Percentiles rank a stretch among this genome's conserved stretches.
phyloP scores from a whole-genome alignment of 2,329 filamentous ascomycete genomes.

The Aspergillus candidus region DNA sequence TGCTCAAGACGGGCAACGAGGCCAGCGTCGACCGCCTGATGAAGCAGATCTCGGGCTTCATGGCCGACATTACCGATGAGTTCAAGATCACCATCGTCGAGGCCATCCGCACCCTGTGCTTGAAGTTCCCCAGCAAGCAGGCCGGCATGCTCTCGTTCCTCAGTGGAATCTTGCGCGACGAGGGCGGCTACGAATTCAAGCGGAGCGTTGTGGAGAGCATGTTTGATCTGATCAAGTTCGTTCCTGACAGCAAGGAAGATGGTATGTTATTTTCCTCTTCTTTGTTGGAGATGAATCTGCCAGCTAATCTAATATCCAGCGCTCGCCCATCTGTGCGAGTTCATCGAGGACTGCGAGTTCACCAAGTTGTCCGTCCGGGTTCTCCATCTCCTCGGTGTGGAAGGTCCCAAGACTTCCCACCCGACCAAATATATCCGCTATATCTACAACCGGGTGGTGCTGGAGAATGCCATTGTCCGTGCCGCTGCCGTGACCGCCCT shows the following conservation, averaged over 20 bases:
- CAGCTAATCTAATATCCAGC: slow-evolving; percentile 44
- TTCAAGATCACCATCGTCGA: slow-evolving; percentile 99
- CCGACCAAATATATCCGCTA: slow-evolving; percentile 99
- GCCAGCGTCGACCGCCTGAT: slow-evolving; percentile 93
- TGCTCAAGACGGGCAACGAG: slow-evolving; percentile 97
- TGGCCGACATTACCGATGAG: slow-evolving; percentile 98
- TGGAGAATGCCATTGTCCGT: slow-evolving; percentile 93
- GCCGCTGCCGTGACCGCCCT: slow-evolving; percentile 92
- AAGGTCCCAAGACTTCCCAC: slow-evolving; percentile 90
- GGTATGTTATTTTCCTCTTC: slow-evolving; percentile 28
- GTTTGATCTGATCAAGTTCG: slow-evolving; percentile 98
- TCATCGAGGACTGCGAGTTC: slow-evolving; percentile 99
- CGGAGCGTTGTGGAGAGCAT: slow-evolving; percentile 96
- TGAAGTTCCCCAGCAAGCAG: slow-evolving; percentile 98
- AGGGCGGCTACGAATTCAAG: slow-evolving; percentile 98
- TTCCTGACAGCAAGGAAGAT: slow-evolving; percentile 75
- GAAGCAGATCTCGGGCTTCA: slow-evolving; percentile 97
- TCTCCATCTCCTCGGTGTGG: slow-evolving; percentile 84
- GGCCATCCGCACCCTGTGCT: slow-evolving; percentile 88
- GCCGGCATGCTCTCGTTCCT: slow-evolving; percentile 96
- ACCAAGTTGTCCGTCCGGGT: slow-evolving; percentile 96
- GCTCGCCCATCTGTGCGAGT: slow-evolving; percentile 92
- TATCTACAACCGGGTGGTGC: slow-evolving; percentile 96
- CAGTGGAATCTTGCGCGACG: slow-evolving; percentile 90
- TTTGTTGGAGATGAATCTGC: background rate